Percentiles rank a stretch among this genome's conserved stretches.
These are phyloP conservation scores for Amaranthus hypochondriacus DNA, from an alignment of 148 eudicot species.

Conservation along the genomic window DNA sequence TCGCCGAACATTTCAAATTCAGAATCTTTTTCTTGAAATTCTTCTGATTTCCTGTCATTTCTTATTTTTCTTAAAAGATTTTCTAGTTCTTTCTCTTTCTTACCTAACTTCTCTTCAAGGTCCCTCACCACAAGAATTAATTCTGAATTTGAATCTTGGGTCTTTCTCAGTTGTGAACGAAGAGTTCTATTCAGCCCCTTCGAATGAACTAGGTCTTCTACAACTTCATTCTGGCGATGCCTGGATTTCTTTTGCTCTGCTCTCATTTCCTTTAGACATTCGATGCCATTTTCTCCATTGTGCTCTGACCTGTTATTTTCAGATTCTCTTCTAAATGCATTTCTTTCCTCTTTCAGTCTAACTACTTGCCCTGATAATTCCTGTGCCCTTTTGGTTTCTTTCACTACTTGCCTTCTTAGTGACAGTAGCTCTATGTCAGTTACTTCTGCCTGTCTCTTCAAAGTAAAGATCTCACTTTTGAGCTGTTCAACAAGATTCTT, in stretches of 20 bases:
- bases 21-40: slow-evolving; percentile 24
- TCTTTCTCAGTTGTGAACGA: slow-evolving; percentile 53
- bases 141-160: slow-evolving; percentile 91
- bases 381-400: slow-evolving; percentile 71
- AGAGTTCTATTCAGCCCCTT: slow-evolving; percentile 47
- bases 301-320: slow-evolving; percentile 38
- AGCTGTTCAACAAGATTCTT: slow-evolving; percentile 38
- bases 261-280: slow-evolving; percentile 28
- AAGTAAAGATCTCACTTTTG: slow-evolving; percentile 37
- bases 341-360: slow-evolving; percentile 60
- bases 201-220: slow-evolving; percentile 45
- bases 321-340: slow-evolving; percentile 46
- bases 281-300: slow-evolving; percentile 20
- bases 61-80: slow-evolving; percentile 38
- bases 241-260: slow-evolving; percentile 28
- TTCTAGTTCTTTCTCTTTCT: slow-evolving; percentile 47
- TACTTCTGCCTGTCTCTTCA: slow-evolving; percentile 71
- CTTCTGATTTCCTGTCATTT: slow-evolving; percentile 26
- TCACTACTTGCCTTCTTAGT: slow-evolving; percentile 70
- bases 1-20: slow-evolving; percentile 19
- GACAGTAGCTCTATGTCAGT: slow-evolving; percentile 78
- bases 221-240: slow-evolving; percentile 34
- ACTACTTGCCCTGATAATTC: slow-evolving; percentile 52
- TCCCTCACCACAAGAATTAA: slow-evolving; percentile 62
- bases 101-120: slow-evolving; percentile 56